phyloP scores from a whole-genome alignment of 208 protist species.

The Spongospora subterranea region DNA sequence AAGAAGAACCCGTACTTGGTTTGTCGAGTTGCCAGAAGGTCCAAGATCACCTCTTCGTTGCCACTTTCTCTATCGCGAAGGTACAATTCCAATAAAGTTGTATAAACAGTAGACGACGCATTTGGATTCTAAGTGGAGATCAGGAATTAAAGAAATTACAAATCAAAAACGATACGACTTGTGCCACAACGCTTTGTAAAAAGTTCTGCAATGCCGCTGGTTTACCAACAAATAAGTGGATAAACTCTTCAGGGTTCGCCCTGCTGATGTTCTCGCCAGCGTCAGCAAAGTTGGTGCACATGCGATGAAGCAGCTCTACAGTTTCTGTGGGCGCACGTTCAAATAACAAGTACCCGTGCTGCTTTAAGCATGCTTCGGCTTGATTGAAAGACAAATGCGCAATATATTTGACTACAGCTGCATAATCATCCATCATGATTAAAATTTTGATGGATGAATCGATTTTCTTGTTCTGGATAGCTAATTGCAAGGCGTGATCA shows the following conservation, averaged over 20 bases:
- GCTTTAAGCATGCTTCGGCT: conserved; percentile 22
- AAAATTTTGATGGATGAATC: conserved; percentile 57
- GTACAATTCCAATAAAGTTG: conserved; percentile 34
- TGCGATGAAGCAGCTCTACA: neutral
- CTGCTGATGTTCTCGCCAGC: neutral
- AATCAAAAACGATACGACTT: neutral
- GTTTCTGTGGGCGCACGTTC: conserved; percentile 6
- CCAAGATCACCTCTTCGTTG: neutral
- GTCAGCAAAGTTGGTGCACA: conserved; percentile 35
- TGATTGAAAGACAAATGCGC: neutral
- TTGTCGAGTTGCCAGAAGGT: conserved; percentile 5
- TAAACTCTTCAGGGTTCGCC: conserved; percentile 23
- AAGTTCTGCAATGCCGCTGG: neutral
- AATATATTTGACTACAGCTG: conserved; percentile 10
- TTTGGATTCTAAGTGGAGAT: conserved; percentile 1
- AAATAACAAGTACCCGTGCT: conserved; percentile 29
- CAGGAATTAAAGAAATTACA: neutral
- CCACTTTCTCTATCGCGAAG: neutral
- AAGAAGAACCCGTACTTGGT: neutral
- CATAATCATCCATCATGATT: neutral
- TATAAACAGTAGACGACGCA: conserved; percentile 27
- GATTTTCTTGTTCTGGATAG: neutral
- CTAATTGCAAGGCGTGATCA: conserved; percentile 51
- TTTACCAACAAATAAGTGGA: conserved; percentile 28
- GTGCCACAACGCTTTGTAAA: conserved; percentile 12